A percentile compares a stretch with the other conserved stretches of the same genome.
Evolutionary conservation across 768 basidiomycete genomes (phyloP).

Genomic region (Sporobolomyces phaffii): DNA sequence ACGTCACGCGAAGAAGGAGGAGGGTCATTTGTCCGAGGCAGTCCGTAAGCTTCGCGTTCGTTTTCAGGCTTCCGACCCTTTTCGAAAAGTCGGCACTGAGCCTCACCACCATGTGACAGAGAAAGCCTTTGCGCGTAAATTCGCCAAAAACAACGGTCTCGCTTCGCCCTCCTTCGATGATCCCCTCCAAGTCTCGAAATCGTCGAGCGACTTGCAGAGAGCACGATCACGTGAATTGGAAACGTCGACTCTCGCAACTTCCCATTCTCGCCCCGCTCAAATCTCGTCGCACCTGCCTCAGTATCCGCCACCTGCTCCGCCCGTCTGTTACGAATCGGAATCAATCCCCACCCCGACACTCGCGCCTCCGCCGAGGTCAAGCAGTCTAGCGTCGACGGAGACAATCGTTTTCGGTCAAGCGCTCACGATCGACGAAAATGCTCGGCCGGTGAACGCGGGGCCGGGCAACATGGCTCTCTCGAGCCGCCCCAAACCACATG

Average conservation of each 20-base stretch:
- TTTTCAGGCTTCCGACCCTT: too few species aligned
- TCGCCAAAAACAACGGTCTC: neutral
- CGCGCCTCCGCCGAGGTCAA: neutral
- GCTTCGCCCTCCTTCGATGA: neutral
- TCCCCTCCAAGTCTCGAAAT: neutral
- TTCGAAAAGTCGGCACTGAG: too few species aligned
- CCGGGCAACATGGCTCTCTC: too few species aligned
- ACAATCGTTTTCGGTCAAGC: slow-evolving; percentile 18
- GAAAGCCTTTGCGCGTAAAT: slow-evolving; percentile 17
- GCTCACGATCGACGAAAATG: neutral
- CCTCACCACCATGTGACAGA: neutral
- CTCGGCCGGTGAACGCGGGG: too few species aligned
- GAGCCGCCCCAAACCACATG: too few species aligned
- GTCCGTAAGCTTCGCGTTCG: neutral
- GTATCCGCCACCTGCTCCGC: neutral
- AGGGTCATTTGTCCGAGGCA: neutral
- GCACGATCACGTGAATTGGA: too few species aligned
- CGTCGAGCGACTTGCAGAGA: neutral
- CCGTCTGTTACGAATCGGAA: too few species aligned
- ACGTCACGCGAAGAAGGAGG: too few species aligned
- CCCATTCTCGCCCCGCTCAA: neutral
- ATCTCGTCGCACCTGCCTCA: neutral
- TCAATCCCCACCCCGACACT: neutral
- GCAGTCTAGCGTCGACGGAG: neutral
- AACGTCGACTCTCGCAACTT: neutral